These are phyloP conservation scores for Puccinia novopanici DNA, from an alignment of 1,284 basidiomycete genomes.

Conservation along the genomic window DNA sequence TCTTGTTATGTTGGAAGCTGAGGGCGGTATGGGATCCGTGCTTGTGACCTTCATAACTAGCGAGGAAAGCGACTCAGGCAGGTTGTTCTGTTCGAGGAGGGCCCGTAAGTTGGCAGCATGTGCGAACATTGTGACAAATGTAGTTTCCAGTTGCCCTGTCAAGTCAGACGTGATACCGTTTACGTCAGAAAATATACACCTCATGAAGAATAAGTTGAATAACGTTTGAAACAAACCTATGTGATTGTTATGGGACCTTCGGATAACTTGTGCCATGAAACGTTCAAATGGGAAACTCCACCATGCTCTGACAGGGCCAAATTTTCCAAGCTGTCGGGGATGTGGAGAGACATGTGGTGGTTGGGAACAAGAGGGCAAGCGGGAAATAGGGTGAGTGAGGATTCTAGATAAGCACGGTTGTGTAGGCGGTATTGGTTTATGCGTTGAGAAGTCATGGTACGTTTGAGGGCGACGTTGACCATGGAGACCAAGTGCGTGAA, in stretches of 20 bases:
- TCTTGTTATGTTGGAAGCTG: neutral
- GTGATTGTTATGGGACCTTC: conserved; percentile 5
- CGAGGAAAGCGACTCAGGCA: neutral
- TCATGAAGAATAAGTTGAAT: neutral
- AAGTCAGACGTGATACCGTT: too few relatives aligned
- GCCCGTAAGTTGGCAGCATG: neutral
- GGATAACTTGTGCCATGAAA: conserved; percentile 16
- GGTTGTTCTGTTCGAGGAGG: neutral
- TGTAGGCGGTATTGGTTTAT: conserved; percentile 11
- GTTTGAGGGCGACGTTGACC: conserved; percentile 31
- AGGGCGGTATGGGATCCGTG: neutral
- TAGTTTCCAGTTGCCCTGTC: conserved; percentile 10
- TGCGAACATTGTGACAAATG: neutral
- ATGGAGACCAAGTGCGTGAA: conserved; percentile 19
- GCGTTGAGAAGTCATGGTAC: neutral
- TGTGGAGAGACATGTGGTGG: too few relatives aligned
- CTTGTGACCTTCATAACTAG: neutral
- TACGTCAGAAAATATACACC: neutral
- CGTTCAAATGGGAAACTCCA: conserved; percentile 28
- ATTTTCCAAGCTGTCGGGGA: conserved; percentile 18
- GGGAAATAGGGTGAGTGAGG: too few relatives aligned
- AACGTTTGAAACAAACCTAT: conserved; percentile 11
- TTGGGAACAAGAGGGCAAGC: too few relatives aligned
- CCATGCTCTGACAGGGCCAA: conserved; percentile 27
- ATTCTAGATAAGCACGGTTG: neutral